phyloP scores from a whole-genome alignment of 345 rosid species.

The Raphanus sativus region DNA sequence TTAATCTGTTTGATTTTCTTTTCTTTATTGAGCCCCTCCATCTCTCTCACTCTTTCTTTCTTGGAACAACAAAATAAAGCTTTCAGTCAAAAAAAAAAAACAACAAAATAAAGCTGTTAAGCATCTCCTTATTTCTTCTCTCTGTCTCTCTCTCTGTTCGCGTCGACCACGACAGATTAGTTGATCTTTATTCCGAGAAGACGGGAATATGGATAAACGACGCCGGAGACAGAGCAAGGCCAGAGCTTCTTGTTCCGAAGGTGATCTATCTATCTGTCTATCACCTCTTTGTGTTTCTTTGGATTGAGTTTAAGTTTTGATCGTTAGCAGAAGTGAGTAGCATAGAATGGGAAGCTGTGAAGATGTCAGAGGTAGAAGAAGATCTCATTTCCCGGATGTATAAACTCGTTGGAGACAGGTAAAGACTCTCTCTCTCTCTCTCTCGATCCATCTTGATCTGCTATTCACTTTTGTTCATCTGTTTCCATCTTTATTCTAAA shows the following conservation, averaged over 20 bases:
- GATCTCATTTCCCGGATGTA: constrained; percentile 88
- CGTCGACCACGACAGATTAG: background rate
- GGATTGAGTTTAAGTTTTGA: background rate
- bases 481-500: background rate
- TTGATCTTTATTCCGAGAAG: background rate
- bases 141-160: background rate
- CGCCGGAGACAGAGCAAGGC: constrained; percentile 65
- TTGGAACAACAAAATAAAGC: background rate
- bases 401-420: constrained; percentile 89
- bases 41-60: background rate
- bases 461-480: background rate
- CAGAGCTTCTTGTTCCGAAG: constrained; percentile 56
- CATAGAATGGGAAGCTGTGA: constrained; percentile 83
- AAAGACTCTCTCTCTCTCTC: background rate
- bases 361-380: constrained; percentile 88
- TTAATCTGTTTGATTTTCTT: constrained; percentile 36
- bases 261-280: constrained; percentile 28
- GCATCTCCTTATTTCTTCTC: background rate
- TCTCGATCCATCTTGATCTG: constrained; percentile 6
- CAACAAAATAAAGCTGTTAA: background rate
- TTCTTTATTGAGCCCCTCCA: constrained; percentile 28
- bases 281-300: background rate
- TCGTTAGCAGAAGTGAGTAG: constrained; percentile 79
- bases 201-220: constrained; percentile 59
- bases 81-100: too few species aligned